A percentile compares a stretch with the other conserved stretches of the same genome.
phyloP scores from a whole-genome alignment of 768 basidiomycete genomes.

The Trametes elegans region DNA sequence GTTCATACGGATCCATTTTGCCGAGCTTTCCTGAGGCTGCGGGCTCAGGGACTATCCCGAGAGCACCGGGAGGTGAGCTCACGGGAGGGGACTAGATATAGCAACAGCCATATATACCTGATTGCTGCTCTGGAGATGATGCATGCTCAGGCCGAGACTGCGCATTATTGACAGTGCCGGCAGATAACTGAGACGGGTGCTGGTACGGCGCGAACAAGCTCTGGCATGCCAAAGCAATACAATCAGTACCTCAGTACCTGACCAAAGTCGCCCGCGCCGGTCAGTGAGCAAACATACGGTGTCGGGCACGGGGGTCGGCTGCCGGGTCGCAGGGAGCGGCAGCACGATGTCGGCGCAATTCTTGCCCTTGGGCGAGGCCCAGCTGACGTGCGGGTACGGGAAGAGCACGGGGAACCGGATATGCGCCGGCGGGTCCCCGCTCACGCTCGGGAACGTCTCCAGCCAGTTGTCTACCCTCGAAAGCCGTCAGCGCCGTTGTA shows the following conservation, averaged over 20 bases:
- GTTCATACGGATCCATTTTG: conserved; percentile 26
- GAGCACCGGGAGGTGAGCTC: no score
- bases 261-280: neutral
- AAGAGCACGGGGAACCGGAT: conserved; percentile 18
- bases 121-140: neutral
- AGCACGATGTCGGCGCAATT: conserved; percentile 20
- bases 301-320: conserved; percentile 14
- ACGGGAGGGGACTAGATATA: no score
- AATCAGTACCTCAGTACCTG: neutral
- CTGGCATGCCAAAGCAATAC: neutral
- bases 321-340: conserved; percentile 17
- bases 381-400: conserved; percentile 26
- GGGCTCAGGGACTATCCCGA: neutral
- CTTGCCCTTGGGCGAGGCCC: conserved; percentile 14
- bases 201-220: conserved; percentile 18
- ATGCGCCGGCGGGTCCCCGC: conserved; percentile 16
- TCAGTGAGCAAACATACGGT: neutral
- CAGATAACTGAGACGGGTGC: conserved; percentile 8
- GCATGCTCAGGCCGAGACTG: neutral
- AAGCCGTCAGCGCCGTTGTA: neutral
- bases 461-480: conserved; percentile 26
- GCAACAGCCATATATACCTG: neutral
- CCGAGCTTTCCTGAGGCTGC: neutral
- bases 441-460: conserved; percentile 4
- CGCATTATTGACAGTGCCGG: conserved; percentile 2